These are phyloP conservation scores for Fusarium pilosicola DNA, from an alignment of 2,329 filamentous ascomycete genomes.

Conservation along the genomic window DNA sequence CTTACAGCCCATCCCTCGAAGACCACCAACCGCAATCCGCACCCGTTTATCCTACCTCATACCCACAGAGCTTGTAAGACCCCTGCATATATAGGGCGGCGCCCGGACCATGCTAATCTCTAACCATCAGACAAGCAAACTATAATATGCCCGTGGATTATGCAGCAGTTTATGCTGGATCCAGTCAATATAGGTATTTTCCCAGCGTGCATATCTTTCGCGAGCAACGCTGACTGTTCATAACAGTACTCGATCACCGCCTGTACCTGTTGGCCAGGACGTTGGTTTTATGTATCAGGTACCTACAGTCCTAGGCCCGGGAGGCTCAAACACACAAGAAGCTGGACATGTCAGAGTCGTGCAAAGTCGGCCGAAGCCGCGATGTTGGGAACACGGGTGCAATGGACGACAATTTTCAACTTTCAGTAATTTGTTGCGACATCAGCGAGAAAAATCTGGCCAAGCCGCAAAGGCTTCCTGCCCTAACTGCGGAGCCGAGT, in stretches of 20 bases:
- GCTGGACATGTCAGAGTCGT: constrained; percentile 72
- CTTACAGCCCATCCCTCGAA: constrained; percentile 61
- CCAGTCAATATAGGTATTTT: constrained; percentile 54
- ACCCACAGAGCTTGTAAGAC: constrained; percentile 52
- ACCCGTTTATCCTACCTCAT: constrained; percentile 48
- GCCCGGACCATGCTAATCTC: constrained; percentile 47
- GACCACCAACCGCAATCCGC: constrained; percentile 53
- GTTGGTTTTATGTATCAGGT: constrained; percentile 57
- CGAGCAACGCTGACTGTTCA: constrained; percentile 28
- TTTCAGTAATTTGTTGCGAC: constrained; percentile 91
- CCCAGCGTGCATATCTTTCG: constrained; percentile 3
- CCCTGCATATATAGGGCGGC: constrained; percentile 29
- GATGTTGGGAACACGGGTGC: constrained; percentile 97
- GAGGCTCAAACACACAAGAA: constrained; percentile 50
- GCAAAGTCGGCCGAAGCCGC: constrained; percentile 86
- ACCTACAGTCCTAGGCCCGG: constrained; percentile 50
- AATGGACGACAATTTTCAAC: constrained; percentile 96
- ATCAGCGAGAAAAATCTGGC: constrained; percentile 94
- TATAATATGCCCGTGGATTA: constrained; percentile 60
- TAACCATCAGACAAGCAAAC: constrained; percentile 43
- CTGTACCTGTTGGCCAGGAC: constrained; percentile 53
- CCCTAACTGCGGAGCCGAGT: constrained; percentile 91
- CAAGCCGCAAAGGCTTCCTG: constrained; percentile 90
- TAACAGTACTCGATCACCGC: constrained; percentile 52
- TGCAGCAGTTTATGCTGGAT: constrained; percentile 49